Percentiles rank a stretch among this genome's conserved stretches.
Conservation (phyloP, 2,329 filamentous ascomycete species). For the Monilinia fructicola region DNA sequence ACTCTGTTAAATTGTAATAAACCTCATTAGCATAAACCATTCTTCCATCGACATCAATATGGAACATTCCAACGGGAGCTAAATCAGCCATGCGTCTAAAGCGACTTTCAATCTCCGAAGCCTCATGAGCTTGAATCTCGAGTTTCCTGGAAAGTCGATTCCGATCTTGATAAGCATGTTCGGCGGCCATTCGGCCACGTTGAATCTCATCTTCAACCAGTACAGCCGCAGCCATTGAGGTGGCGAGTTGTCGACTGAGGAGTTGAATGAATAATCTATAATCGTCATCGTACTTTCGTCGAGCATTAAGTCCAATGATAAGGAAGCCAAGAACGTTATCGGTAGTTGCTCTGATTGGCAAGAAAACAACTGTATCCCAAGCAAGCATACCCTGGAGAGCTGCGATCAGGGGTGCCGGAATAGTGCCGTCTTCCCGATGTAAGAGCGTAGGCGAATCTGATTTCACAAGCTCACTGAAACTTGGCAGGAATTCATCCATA, state of each 20-base stretch:
- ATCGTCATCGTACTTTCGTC: slow-evolving; percentile 76
- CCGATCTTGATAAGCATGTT: slow-evolving; percentile 71
- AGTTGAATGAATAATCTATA: slow-evolving; percentile 77
- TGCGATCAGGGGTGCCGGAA: not conserved
- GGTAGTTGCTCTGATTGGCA: slow-evolving; percentile 48
- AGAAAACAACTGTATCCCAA: slow-evolving; percentile 12
- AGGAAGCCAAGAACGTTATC: slow-evolving; percentile 76
- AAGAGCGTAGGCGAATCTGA: slow-evolving; percentile 17
- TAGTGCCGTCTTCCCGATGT: slow-evolving; percentile 3
- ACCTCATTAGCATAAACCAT: slow-evolving; percentile 72
- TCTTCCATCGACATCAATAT: slow-evolving; percentile 62
- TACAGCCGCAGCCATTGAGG: slow-evolving; percentile 77
- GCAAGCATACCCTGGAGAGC: slow-evolving; percentile 1
- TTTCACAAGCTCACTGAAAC: slow-evolving; percentile 5
- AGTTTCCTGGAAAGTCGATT: slow-evolving; percentile 69
- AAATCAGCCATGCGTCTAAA: slow-evolving; percentile 72
- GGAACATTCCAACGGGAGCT: slow-evolving; percentile 72
- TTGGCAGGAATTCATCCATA: slow-evolving; percentile 15
- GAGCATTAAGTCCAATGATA: slow-evolving; percentile 74
- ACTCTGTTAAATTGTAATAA: slow-evolving; percentile 46
- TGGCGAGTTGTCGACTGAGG: slow-evolving; percentile 72
- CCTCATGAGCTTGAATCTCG: slow-evolving; percentile 53
- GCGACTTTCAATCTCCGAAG: slow-evolving; percentile 55
- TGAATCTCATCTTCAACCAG: slow-evolving; percentile 81
- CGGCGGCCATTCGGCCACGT: slow-evolving; percentile 70